These are phyloP conservation scores for Coleophoma eucalyptorum DNA, from an alignment of 2,329 filamentous ascomycete species.

Conservation along the genomic window DNA sequence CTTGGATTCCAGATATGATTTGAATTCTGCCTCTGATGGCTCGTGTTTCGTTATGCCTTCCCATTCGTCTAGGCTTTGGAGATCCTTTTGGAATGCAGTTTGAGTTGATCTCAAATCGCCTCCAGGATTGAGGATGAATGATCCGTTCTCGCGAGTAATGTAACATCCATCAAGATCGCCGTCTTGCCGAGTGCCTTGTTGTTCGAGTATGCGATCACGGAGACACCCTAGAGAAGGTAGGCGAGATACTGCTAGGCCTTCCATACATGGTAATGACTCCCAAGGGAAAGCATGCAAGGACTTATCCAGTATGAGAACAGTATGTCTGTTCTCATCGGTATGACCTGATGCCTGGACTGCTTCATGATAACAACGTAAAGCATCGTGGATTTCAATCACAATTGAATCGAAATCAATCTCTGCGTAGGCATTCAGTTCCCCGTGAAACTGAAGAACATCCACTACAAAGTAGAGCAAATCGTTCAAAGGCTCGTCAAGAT, in stretches of 20 bases:
- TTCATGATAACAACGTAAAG: constrained; percentile 73
- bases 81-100: constrained; percentile 63
- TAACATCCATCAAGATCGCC: constrained; percentile 42
- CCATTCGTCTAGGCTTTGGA: constrained; percentile 68
- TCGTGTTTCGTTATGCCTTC: constrained; percentile 61
- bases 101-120: constrained; percentile 81
- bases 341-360: constrained; percentile 30
- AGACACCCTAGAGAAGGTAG: constrained; percentile 84
- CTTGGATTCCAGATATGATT: constrained; percentile 57
- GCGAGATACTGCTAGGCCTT: constrained; percentile 74
- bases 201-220: constrained; percentile 62
- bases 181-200: constrained; percentile 10
- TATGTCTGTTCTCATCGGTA: constrained; percentile 54
- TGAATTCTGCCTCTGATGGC: constrained; percentile 78
- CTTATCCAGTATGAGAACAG: constrained; percentile 88
- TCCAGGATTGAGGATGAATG: constrained; percentile 87
- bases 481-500: constrained; percentile 85
- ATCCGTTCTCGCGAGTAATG: constrained; percentile 52
- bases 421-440: constrained; percentile 94
- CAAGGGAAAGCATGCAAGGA: constrained; percentile 88
- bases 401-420: constrained; percentile 95
- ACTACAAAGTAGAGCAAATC: constrained; percentile 95
- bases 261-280: constrained; percentile 89
- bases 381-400: constrained; percentile 83
- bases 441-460: constrained; percentile 94